Percentiles rank a stretch among this genome's conserved stretches.
Evolutionary conservation across 495 filamentous ascomycete species (phyloP).

Genomic region (Annulohypoxylon maeteangense): DNA sequence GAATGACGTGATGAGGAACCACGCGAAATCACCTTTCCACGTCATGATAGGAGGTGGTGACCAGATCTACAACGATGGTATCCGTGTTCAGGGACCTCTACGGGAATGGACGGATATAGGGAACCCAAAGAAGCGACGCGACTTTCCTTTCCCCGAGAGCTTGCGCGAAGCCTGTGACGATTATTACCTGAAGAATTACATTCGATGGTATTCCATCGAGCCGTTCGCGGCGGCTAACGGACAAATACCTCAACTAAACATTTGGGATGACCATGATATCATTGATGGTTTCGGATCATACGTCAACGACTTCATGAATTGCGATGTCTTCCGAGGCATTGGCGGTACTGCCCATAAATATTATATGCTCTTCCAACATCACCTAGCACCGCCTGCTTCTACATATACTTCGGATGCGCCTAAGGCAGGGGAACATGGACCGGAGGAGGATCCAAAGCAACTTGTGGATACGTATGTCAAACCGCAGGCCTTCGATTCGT

Average conservation of each 20-base stretch:
- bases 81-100: slow-evolving; percentile 84
- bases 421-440: slow-evolving; percentile 49
- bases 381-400: slow-evolving; percentile 80
- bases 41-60: slow-evolving; percentile 97
- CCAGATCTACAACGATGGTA: slow-evolving; percentile 94
- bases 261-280: slow-evolving; percentile 95
- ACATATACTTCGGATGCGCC: slow-evolving; percentile 76
- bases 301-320: slow-evolving; percentile 92
- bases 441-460: slow-evolving; percentile 72
- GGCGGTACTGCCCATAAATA: slow-evolving; percentile 89
- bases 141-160: slow-evolving; percentile 77
- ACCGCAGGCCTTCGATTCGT: slow-evolving; percentile 66
- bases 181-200: slow-evolving; percentile 91
- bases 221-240: slow-evolving; percentile 86
- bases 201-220: slow-evolving; percentile 84
- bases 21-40: slow-evolving; percentile 81
- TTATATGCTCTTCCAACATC: slow-evolving; percentile 95
- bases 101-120: slow-evolving; percentile 80
- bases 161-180: slow-evolving; percentile 83
- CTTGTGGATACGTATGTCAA: slow-evolving; percentile 75
- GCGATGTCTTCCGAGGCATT: slow-evolving; percentile 89
- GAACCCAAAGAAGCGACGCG: slow-evolving; percentile 84
- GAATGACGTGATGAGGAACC: slow-evolving; percentile 85
- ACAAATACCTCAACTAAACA: slow-evolving; percentile 90
- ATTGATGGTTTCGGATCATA: slow-evolving; percentile 96